These are phyloP conservation scores for Microbotryum scabiosae DNA, from an alignment of 1,284 basidiomycete genomes.

Conservation along the genomic window DNA sequence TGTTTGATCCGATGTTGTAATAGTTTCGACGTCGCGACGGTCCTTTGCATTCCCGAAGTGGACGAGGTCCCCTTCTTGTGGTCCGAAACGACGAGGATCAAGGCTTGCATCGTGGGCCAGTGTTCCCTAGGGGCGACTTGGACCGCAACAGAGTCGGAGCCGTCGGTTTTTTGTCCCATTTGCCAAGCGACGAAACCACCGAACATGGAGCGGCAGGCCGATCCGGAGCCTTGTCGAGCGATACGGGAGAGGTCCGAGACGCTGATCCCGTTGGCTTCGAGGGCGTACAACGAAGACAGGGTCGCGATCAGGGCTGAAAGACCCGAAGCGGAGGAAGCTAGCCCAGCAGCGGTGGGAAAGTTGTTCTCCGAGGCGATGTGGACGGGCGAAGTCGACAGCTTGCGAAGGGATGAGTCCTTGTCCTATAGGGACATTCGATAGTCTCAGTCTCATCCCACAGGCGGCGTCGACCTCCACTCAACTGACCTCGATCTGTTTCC, in stretches of 20 bases:
- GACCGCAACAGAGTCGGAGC: conserved; percentile 78
- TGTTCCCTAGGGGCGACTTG: conserved; percentile 76
- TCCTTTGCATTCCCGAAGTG: conserved; percentile 94
- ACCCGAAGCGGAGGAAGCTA: conserved; percentile 93
- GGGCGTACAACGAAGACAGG: conserved; percentile 73
- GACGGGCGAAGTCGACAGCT: conserved; percentile 66
- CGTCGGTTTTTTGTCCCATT: conserved; percentile 59
- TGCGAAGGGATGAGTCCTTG: conserved; percentile 45
- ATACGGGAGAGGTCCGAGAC: conserved; percentile 75
- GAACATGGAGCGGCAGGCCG: conserved; percentile 92
- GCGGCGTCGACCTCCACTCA: not conserved
- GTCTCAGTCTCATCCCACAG: too few species aligned
- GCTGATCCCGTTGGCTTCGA: conserved; percentile 40
- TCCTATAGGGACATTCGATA: conserved; percentile 1
- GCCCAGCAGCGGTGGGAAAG: conserved; percentile 96
- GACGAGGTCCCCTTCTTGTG: conserved; percentile 95
- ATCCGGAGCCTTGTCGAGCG: conserved; percentile 93
- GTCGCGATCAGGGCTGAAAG: conserved; percentile 92
- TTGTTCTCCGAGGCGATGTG: conserved; percentile 96
- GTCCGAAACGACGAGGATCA: conserved; percentile 95
- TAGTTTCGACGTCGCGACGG: conserved; percentile 82
- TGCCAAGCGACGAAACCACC: conserved; percentile 98
- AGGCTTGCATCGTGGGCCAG: conserved; percentile 93
- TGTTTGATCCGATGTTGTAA: conserved; percentile 80
- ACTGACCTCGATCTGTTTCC: conserved; percentile 60